Evolutionary conservation across 164 flowering plant genomes (phyloP), one percentile per base, ranked within the genome.

Genomic region (Nymphaea thermarum): DNA sequence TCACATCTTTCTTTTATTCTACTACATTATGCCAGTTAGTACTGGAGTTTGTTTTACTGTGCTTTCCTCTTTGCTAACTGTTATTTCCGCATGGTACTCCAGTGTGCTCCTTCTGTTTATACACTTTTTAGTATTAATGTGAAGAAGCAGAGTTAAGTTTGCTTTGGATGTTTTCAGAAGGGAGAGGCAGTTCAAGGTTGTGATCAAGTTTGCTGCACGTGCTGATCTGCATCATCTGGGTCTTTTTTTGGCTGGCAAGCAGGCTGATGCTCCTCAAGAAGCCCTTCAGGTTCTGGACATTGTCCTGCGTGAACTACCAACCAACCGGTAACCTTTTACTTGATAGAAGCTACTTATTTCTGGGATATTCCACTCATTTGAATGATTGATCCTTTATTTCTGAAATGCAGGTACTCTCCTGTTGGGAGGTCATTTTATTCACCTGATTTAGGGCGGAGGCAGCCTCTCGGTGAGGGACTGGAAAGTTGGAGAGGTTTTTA

Each of bases 201-300:
- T 84, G 6, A 92, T 95, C 60, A 95, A 92, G 66, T 81, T 87
- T 4, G 99, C 96, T 65, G 90, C 98, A 14, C 91, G 94, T 15
- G 94, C 95, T 8, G 93, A 91, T 67, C 79, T 95, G n/a, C 97
- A 91, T 71, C 98, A 95, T 74, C 69, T 92, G 60, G 96, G 87
- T 11, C 69, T 85, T 79, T 95, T 95, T 71, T 77, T 95, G 70
- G 83, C 82, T 55, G 99, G 99, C 3, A 85, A 76, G 75, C 96
- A 83, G 67, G 87, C 99, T 42, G 98, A 95, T 86, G 98, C 97
- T 3, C 99, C 99, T 2, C 98, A 95, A 72, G 98, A 95, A 79
- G 98, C 98, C n/a, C 89, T 95, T 25, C 98, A 95, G 72, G 97
- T 92, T 71, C 90, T 95, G 59, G 99, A 95, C 76, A 90, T 95